phyloP scores from a whole-genome alignment of 331 rosid genomes.

The Acacia concinna region DNA sequence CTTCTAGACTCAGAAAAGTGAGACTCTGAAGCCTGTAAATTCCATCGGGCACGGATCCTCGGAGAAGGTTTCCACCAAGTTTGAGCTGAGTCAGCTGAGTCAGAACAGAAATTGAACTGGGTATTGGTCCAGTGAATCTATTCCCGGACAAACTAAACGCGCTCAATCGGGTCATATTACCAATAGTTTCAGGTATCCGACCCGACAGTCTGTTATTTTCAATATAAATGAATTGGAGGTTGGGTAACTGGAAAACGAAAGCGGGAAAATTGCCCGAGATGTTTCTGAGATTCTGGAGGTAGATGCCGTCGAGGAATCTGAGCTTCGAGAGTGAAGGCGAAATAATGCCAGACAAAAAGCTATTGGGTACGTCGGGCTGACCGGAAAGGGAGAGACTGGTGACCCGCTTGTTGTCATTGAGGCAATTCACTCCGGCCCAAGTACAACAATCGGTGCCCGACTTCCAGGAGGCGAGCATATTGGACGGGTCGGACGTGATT shows the following conservation, averaged over 20 bases:
- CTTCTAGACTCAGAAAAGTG: conserved; percentile 39
- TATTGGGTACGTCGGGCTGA: conserved; percentile 35
- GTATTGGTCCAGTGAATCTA: conserved; percentile 62
- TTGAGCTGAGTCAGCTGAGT: conserved; percentile 64
- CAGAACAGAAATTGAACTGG: conserved; percentile 58
- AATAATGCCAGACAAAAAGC: conserved; percentile 54
- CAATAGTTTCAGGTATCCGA: conserved; percentile 49
- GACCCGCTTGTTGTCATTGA: conserved; percentile 47
- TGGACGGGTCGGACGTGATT: conserved; percentile 74
- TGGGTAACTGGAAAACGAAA: conserved; percentile 43
- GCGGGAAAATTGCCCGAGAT: conserved; percentile 67
- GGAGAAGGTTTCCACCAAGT: conserved; percentile 63
- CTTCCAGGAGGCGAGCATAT: conserved; percentile 59
- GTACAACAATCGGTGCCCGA: conserved; percentile 63
- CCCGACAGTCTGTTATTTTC: conserved; percentile 72
- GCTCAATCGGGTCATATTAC: conserved; percentile 34
- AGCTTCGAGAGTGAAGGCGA: conserved; percentile 68
- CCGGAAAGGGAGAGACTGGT: conserved; percentile 36
- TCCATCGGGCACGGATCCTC: conserved; percentile 49
- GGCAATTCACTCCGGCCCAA: conserved; percentile 59
- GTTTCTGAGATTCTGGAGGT: conserved; percentile 55
- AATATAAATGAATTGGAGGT: conserved; percentile 47
- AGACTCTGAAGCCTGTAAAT: conserved; percentile 48
- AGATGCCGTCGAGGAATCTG: conserved; percentile 48
- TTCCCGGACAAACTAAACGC: conserved; percentile 54